Conservation (phyloP, 805 yeast species). For the Saccharomycopsis sp. region DNA sequence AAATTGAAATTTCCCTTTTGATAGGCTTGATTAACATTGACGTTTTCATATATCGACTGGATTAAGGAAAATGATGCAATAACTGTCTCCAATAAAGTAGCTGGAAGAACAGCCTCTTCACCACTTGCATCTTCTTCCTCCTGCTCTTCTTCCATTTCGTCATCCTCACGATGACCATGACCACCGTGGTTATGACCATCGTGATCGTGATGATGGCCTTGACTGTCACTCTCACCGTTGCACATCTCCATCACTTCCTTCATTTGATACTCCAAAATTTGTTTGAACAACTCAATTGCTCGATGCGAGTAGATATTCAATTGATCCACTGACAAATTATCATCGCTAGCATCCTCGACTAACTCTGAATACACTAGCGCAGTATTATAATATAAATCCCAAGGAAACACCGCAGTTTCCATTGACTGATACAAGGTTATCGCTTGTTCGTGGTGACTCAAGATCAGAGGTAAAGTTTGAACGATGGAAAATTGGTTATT, state of each 20-base stretch:
- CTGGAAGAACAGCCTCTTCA: slow-evolving; percentile 19
- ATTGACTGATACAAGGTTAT: slow-evolving; percentile 2
- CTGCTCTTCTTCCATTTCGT: slow-evolving; percentile 4
- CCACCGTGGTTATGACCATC: background rate
- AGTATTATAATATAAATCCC: slow-evolving; percentile 21
- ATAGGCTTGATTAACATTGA: slow-evolving; percentile 2
- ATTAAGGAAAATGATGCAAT: slow-evolving; percentile 12
- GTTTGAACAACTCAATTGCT: slow-evolving; percentile 10
- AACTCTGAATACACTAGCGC: slow-evolving; percentile 21
- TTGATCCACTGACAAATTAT: background rate
- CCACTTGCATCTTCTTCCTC: slow-evolving; percentile 13
- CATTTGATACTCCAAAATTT: slow-evolving; percentile 16
- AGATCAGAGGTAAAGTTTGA: slow-evolving; percentile 9
- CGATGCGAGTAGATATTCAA: slow-evolving; percentile 9
- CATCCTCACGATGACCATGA: background rate
- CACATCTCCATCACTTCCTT: slow-evolving; percentile 12
- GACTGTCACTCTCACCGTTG: background rate
- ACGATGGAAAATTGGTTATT: slow-evolving; percentile 13
- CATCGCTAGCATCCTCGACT: slow-evolving; percentile 17
- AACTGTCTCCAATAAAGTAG: slow-evolving; percentile 19
- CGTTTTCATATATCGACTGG: slow-evolving; percentile 13
- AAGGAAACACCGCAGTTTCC: slow-evolving; percentile 7
- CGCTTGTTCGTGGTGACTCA: slow-evolving; percentile 11
- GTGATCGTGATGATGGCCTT: background rate
- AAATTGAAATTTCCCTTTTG: background rate